A percentile compares a stretch with the other conserved stretches of the same genome.
phyloP scores from a whole-genome alignment of 768 basidiomycete genomes.

The Paxillus involutus region DNA sequence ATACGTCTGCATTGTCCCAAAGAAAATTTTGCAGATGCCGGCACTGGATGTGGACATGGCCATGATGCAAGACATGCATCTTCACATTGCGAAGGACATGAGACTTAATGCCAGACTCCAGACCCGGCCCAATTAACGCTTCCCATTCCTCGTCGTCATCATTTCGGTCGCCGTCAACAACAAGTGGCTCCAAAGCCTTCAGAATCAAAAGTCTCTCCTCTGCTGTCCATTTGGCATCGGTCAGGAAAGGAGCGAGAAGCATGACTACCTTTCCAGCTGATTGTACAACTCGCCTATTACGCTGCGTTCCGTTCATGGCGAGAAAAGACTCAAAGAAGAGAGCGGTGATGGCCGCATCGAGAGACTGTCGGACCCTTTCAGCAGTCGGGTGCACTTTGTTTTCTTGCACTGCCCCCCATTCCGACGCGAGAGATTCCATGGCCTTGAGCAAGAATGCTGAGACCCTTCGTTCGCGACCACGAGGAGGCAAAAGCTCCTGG shows the following conservation, averaged over 20 bases:
- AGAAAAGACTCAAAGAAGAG: constrained; percentile 71
- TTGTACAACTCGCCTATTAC: constrained; percentile 63
- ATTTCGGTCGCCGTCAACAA: constrained; percentile 38
- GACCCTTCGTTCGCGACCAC: constrained; percentile 58
- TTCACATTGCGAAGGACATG: constrained; percentile 45
- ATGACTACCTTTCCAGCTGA: constrained; percentile 55
- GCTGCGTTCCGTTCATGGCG: constrained; percentile 58
- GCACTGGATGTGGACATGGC: constrained; percentile 16
- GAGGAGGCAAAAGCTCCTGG: constrained; percentile 44
- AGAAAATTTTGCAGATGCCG: constrained; percentile 54
- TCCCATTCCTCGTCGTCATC: constrained; percentile 34
- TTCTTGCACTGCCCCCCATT: constrained; percentile 47
- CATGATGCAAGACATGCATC: constrained; percentile 4
- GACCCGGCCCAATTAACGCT: constrained; percentile 48
- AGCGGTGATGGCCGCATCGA: constrained; percentile 69
- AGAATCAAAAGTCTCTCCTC: constrained; percentile 67
- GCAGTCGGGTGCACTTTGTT: constrained; percentile 43
- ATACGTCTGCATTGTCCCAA: constrained; percentile 72
- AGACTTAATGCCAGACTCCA: constrained; percentile 62
- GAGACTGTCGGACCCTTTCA: constrained; percentile 60
- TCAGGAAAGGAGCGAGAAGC: constrained; percentile 41
- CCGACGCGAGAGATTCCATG: constrained; percentile 48
- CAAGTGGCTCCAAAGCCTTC: constrained; percentile 64
- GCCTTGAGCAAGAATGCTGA: constrained; percentile 63
- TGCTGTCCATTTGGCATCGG: constrained; percentile 47